A percentile compares a stretch with the other conserved stretches of the same genome.
phyloP scores from a whole-genome alignment of 257 asterid species.

The Nicotiana noctiflora region DNA sequence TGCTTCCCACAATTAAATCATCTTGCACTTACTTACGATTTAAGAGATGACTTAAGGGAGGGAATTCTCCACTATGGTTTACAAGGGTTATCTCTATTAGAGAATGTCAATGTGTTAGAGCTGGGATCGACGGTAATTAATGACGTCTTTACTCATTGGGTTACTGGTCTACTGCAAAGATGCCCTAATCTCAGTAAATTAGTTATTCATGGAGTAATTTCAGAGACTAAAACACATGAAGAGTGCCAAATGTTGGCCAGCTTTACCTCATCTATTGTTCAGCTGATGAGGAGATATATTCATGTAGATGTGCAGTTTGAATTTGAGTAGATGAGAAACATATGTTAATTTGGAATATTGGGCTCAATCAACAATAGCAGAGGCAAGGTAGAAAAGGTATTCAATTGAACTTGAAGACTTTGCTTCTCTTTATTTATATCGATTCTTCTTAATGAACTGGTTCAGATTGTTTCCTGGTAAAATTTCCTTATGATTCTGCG shows the following conservation, averaged over 20 bases:
- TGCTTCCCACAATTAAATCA: constrained; percentile 69
- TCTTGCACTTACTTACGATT: constrained; percentile 66
- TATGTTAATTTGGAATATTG: background rate
- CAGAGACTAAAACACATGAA: constrained; percentile 83
- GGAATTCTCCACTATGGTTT: constrained; percentile 60
- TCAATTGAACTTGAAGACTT: background rate
- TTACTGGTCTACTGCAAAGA: constrained; percentile 60
- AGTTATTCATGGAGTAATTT: constrained; percentile 71
- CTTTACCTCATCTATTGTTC: constrained; percentile 62
- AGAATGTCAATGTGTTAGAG: constrained; percentile 68
- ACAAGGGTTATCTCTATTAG: constrained; percentile 56
- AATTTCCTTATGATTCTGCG: background rate
- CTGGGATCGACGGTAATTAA: constrained; percentile 79
- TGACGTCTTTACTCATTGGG: constrained; percentile 64
- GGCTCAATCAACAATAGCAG: background rate
- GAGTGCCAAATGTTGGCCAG: constrained; percentile 68
- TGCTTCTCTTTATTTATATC: background rate
- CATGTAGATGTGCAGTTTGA: constrained; percentile 73
- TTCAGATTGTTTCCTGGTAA: background rate
- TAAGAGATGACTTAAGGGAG: constrained; percentile 35
- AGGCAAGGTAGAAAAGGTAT: constrained; percentile 8
- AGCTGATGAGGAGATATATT: constrained; percentile 59
- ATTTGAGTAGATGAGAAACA: constrained; percentile 41
- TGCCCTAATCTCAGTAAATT: constrained; percentile 65
- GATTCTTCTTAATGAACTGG: background rate